Evolutionary conservation across 2,329 filamentous ascomycete species (phyloP).

Genomic region (Pseudocercospora vitis): DNA sequence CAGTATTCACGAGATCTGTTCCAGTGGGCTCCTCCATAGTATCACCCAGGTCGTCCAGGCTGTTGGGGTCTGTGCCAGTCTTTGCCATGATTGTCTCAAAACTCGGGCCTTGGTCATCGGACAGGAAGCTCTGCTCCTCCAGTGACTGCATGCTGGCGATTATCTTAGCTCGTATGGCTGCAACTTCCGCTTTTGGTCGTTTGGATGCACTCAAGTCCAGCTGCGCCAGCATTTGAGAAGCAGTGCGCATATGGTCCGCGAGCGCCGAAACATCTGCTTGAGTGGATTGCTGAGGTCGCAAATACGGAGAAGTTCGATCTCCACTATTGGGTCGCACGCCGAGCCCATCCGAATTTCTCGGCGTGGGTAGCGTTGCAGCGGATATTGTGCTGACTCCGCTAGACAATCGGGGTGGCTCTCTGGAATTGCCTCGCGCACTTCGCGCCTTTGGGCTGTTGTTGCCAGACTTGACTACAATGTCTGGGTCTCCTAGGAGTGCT

Average conservation of each 20-base stretch:
- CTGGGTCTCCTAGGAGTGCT: conserved; percentile 61
- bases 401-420: conserved; percentile 55
- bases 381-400: conserved; percentile 63
- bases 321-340: conserved; percentile 65
- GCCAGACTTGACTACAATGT: conserved; percentile 49
- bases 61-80: conserved; percentile 56
- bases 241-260: conserved; percentile 83
- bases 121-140: conserved; percentile 80
- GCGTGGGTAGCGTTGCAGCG: conserved; percentile 61
- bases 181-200: conserved; percentile 75
- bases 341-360: conserved; percentile 64
- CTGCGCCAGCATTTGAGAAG: conserved; percentile 83
- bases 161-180: conserved; percentile 79
- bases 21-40: conserved; percentile 35
- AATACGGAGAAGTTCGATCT: conserved; percentile 61
- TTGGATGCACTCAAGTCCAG: conserved; percentile 78
- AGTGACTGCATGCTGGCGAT: conserved; percentile 88
- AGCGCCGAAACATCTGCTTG: conserved; percentile 80
- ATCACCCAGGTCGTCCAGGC: conserved; percentile 50
- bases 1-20: conserved; percentile 57
- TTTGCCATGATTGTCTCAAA: conserved; percentile 83
- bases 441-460: conserved; percentile 27
- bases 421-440: conserved; percentile 18
- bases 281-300: conserved; percentile 57
- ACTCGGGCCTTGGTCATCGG: conserved; percentile 70